Conservation (phyloP, 192 early-diverging fungal genomes). For the Dimargaris xerosporica region DNA sequence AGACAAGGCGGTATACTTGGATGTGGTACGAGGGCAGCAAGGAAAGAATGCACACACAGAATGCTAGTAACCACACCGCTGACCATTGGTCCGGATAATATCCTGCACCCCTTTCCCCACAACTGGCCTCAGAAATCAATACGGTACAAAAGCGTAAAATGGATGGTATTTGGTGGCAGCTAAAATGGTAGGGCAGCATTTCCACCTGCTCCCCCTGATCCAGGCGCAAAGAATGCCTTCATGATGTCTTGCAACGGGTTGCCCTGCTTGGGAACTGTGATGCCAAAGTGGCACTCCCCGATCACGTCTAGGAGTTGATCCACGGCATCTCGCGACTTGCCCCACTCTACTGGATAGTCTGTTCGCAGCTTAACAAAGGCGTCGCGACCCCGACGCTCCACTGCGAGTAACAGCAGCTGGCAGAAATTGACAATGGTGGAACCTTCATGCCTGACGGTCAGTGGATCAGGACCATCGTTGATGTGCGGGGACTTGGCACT, state of each 20-base stretch:
- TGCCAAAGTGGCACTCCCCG: neutral
- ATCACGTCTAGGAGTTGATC: constrained; percentile 6
- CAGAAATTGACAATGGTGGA: constrained; percentile 4
- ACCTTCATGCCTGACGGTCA: neutral
- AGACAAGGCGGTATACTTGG: too few relatives aligned
- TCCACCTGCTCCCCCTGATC: neutral
- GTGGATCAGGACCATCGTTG: too few relatives aligned
- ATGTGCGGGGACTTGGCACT: too few relatives aligned
- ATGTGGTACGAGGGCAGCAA: too few relatives aligned
- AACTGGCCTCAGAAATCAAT: too few relatives aligned
- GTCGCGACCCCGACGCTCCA: neutral
- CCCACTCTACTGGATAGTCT: constrained; percentile 6
- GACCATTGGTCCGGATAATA: too few relatives aligned
- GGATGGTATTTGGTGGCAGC: too few relatives aligned
- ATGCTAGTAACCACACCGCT: too few relatives aligned
- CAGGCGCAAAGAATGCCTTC: neutral
- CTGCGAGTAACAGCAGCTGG: constrained; percentile 1
- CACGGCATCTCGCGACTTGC: neutral
- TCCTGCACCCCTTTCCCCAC: too few relatives aligned
- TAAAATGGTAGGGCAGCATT: too few relatives aligned
- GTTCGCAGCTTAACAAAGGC: neutral
- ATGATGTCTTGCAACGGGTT: constrained; percentile 11
- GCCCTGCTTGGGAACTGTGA: neutral
- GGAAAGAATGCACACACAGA: too few relatives aligned
- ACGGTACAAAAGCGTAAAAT: too few relatives aligned